A percentile compares a stretch with the other conserved stretches of the same genome.
Conservation (phyloP, 2,329 filamentous ascomycete species). For the Botrytis fabae region DNA sequence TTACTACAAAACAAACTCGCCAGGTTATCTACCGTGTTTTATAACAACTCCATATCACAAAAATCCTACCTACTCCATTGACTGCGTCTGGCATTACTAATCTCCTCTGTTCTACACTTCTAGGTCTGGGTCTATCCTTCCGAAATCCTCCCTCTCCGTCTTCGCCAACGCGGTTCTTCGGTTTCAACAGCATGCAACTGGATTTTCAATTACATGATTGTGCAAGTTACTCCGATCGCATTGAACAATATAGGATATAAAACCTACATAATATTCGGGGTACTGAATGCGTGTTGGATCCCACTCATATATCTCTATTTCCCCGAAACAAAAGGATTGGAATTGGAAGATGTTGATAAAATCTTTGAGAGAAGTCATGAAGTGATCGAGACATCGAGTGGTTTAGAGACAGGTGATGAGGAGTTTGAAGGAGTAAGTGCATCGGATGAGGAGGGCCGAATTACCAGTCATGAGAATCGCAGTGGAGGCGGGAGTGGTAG, state of each 20-base stretch:
- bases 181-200: slow-evolving; percentile 54
- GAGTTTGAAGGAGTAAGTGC: background rate
- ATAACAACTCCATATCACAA: background rate
- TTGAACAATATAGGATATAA: slow-evolving; percentile 48
- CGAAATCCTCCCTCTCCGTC: slow-evolving; percentile 58
- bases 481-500: background rate
- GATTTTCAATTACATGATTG: slow-evolving; percentile 57
- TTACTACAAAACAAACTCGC: background rate
- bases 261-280: slow-evolving; percentile 43
- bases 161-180: slow-evolving; percentile 61
- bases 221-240: slow-evolving; percentile 40
- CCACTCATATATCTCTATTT: slow-evolving; percentile 63
- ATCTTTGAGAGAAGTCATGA: background rate
- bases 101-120: background rate
- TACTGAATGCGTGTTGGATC: slow-evolving; percentile 39
- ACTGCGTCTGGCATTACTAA: background rate
- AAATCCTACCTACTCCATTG: background rate
- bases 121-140: slow-evolving; percentile 56
- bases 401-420: background rate
- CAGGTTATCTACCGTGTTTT: background rate
- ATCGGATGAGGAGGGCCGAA: background rate
- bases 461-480: background rate
- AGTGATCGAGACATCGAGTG: no score
- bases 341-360: slow-evolving; percentile 61
- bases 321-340: slow-evolving; percentile 63